Conservation (phyloP, 2,329 filamentous ascomycete genomes). For the Aureobasidium subglaciale region DNA sequence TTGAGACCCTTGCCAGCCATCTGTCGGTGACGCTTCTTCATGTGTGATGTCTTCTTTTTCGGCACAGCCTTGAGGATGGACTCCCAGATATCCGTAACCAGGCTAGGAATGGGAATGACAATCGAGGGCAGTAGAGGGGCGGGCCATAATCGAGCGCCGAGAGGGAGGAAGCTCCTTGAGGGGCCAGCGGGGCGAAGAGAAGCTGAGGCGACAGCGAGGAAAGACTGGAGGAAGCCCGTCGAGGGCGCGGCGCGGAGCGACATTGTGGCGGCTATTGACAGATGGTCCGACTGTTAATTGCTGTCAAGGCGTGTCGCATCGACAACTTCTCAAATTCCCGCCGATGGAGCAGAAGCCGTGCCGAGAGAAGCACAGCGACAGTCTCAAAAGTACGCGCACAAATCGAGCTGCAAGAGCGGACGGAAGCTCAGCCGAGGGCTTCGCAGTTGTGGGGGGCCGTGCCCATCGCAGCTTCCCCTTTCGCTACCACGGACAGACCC, state of each 20-base stretch:
- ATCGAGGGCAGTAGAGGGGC: slow-evolving; percentile 50
- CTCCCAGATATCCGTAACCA: slow-evolving; percentile 86
- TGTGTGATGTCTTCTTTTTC: slow-evolving; percentile 98
- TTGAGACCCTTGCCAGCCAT: slow-evolving; percentile 93
- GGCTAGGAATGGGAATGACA: slow-evolving; percentile 57
- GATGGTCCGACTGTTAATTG: not conserved
- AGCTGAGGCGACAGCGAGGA: slow-evolving; percentile 47
- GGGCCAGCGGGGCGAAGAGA: slow-evolving; percentile 31
- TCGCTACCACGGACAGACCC: slow-evolving; percentile 21
- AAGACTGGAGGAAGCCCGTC: slow-evolving; percentile 39
- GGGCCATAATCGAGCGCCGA: slow-evolving; percentile 36
- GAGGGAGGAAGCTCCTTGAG: slow-evolving; percentile 40
- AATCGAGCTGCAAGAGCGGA: not conserved
- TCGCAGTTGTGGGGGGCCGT: not conserved
- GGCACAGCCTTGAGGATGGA: slow-evolving; percentile 85
- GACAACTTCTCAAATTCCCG: slow-evolving; percentile 8
- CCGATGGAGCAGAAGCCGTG: not conserved
- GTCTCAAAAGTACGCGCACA: not conserved
- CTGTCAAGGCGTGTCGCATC: not conserved
- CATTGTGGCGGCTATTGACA: slow-evolving; percentile 23
- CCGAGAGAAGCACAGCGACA: not conserved
- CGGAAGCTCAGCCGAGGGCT: slow-evolving; percentile 2
- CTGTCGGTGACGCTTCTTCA: slow-evolving; percentile 86
- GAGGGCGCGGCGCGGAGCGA: slow-evolving; percentile 33
- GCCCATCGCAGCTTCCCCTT: slow-evolving; percentile 32